Conservation (phyloP, 805 yeast species). For the Candida quercuum region DNA sequence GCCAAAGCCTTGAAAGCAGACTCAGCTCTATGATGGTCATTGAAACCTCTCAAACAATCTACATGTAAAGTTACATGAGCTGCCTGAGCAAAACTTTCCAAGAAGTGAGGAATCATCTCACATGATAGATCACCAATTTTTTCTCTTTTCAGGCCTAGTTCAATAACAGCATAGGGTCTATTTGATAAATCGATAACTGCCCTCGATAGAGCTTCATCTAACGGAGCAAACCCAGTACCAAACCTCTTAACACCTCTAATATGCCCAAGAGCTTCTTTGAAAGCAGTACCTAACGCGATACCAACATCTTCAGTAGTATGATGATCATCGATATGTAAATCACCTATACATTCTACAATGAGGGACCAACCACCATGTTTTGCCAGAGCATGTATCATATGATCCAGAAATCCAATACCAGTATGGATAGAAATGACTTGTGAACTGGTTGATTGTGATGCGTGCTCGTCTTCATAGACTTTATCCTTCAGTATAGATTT, state of each 20-base stretch:
- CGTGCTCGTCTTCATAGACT: slow-evolving; percentile 40
- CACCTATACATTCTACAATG: slow-evolving; percentile 86
- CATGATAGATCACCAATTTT: slow-evolving; percentile 87
- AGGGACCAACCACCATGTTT: slow-evolving; percentile 97
- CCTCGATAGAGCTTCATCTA: slow-evolving; percentile 92
- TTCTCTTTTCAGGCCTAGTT: slow-evolving; percentile 86
- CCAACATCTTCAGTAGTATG: slow-evolving; percentile 96
- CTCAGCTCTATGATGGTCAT: slow-evolving; percentile 96
- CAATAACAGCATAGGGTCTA: slow-evolving; percentile 87
- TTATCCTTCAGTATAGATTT: slow-evolving; percentile 46
- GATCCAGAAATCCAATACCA: slow-evolving; percentile 94
- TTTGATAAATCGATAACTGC: slow-evolving; percentile 96
- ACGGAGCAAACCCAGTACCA: slow-evolving; percentile 90
- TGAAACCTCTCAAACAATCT: slow-evolving; percentile 87
- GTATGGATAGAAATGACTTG: slow-evolving; percentile 81
- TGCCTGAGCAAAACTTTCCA: slow-evolving; percentile 90
- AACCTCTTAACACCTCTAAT: slow-evolving; percentile 89
- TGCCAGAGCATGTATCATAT: slow-evolving; percentile 95
- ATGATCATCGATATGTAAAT: slow-evolving; percentile 93
- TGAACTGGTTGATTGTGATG: slow-evolving; percentile 60
- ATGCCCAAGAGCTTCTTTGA: slow-evolving; percentile 84
- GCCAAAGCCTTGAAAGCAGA: slow-evolving; percentile 96
- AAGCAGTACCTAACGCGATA: slow-evolving; percentile 84
- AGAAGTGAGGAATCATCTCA: slow-evolving; percentile 97
- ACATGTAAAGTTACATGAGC: slow-evolving; percentile 91